phyloP scores from a whole-genome alignment of 1,139 yeast species.

The Saccharomyces hybrid region DNA sequence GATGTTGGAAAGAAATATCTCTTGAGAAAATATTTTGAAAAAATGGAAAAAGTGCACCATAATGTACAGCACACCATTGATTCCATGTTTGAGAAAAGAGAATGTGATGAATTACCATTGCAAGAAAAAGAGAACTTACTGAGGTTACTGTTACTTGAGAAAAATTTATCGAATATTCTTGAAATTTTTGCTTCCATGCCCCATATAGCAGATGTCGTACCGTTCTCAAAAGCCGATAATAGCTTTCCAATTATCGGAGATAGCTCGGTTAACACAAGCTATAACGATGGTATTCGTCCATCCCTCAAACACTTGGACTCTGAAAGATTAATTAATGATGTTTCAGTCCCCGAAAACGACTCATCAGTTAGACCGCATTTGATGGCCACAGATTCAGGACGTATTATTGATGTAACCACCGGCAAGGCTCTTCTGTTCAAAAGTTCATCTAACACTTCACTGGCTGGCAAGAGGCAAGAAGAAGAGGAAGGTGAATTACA shows the following conservation, averaged over 20 bases:
- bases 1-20: constrained; percentile 36
- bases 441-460: constrained; percentile 56
- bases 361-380: constrained; percentile 44
- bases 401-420: constrained; percentile 58
- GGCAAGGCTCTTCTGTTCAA: constrained; percentile 65
- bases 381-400: constrained; percentile 56
- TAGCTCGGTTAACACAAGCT: constrained; percentile 5
- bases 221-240: constrained; percentile 2
- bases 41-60: constrained; percentile 45
- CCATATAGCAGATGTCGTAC: neutral
- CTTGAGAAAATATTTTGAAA: constrained; percentile 42
- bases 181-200: constrained; percentile 39
- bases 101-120: constrained; percentile 46
- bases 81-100: constrained; percentile 51
- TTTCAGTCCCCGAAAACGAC: constrained; percentile 12
- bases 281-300: constrained; percentile 6
- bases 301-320: constrained; percentile 24
- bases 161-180: constrained; percentile 56
- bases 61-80: constrained; percentile 57
- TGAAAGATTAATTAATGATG: constrained; percentile 14
- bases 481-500: constrained; percentile 90
- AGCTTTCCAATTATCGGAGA: constrained; percentile 15
- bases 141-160: constrained; percentile 54
- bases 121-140: constrained; percentile 69
- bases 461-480: constrained; percentile 68